Conservation (phyloP, 192 early-diverging fungal species). For the Entrophospora sp. region DNA sequence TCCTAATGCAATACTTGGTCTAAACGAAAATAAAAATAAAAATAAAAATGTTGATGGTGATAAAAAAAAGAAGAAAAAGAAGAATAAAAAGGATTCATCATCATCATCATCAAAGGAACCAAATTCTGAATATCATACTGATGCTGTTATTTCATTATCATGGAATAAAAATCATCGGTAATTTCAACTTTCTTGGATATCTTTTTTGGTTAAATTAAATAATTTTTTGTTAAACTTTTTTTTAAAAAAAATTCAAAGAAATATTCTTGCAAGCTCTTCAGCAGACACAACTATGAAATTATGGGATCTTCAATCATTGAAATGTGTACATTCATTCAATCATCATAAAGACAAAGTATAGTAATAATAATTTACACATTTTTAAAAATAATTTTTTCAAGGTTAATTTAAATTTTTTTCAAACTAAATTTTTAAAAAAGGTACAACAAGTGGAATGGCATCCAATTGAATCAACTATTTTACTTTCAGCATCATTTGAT, state of each 20-base stretch:
- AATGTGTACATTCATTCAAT: constrained; percentile 66
- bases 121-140: constrained; percentile 81
- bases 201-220: background rate
- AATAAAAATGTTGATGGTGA: too few species aligned
- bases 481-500: constrained; percentile 91
- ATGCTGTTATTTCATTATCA: constrained; percentile 89
- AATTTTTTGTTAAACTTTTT: background rate
- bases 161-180: constrained; percentile 76
- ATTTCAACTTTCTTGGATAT: background rate
- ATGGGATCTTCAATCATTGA: constrained; percentile 80
- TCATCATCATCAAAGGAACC: constrained; percentile 26
- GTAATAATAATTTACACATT: background rate
- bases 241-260: constrained; percentile 26
- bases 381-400: background rate
- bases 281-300: constrained; percentile 97
- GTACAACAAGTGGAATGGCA: constrained; percentile 92
- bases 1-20: constrained; percentile 86
- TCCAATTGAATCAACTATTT: constrained; percentile 72
- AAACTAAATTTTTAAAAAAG: too few species aligned
- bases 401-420: background rate
- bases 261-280: constrained; percentile 79
- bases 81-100: constrained; percentile 1
- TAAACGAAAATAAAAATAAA: constrained; percentile 45
- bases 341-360: constrained; percentile 78
- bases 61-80: constrained; percentile 37